Base-by-base conservation (phyloP, 495 filamentous ascomycete species). In the Acidiella bohemica region DNA sequence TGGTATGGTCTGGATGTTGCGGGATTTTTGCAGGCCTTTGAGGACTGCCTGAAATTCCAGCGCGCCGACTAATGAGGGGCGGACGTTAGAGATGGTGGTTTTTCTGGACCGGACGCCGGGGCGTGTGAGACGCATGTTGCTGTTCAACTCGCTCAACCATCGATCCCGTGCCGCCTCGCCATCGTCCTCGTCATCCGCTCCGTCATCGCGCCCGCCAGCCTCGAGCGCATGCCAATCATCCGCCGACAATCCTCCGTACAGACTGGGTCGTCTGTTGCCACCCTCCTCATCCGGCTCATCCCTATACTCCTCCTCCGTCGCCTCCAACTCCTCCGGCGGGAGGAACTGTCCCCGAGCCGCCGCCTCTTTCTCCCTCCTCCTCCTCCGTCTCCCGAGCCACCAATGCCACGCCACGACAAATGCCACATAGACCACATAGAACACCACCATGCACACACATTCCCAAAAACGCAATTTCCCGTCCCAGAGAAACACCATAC, bases 351-450 rank as follows among this genome's bases (percentile, higher is more conserved):
- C 69, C 30, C 88, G 72, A 38, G 84, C 77, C 19, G 76, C 73
- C 13, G 74, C 65, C 38, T 84, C 76, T 55, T 75, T 70, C 33
- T 73, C 66, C 32, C 75, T 68, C 40, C 63, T 64, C 34, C 66
- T 66, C 43, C 75, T 74, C 40, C 68, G 59, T 39, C 75, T 67
- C 31, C 70, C 68, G 10, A 81, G 58, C 60, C 78, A 78, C 78
- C 86, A 93, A 60, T 99, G 92, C 88, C 86, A 96, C 0, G 72
- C 69, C 11, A 96, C 79, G 13, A 99, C 92, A 26, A 84, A 71
- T 4, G 75, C 54, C 5, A 99, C 92, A 51, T 99, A 99, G 51
- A 90, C 90, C 16, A 78, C 39, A 55, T 99, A 99, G 46, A 92
- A 84, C 16, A 67, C 78, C 31, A 99, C 84, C 92, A 99, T 99